phyloP scores from a whole-genome alignment of 768 basidiomycete species.

The Boletus barrowsii region DNA sequence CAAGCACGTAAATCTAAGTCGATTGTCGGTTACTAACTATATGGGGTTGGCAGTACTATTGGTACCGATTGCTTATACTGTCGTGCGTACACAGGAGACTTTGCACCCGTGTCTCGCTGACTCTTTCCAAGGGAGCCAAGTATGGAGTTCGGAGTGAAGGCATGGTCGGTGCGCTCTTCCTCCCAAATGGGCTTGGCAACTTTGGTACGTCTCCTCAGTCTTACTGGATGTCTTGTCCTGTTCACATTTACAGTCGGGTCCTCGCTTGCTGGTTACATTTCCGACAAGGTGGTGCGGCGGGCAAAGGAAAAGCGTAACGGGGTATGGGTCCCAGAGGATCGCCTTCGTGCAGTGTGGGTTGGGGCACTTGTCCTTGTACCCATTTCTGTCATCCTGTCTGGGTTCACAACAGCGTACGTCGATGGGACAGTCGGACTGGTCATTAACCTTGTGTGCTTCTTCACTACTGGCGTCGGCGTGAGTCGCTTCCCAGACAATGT shows the following conservation, averaged over 20 bases:
- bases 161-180: constrained; percentile 23
- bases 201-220: constrained; percentile 10
- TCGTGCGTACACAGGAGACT: too few species aligned
- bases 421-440: constrained; percentile 47
- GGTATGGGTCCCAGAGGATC: constrained; percentile 66
- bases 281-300: constrained; percentile 49
- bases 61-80: too few species aligned
- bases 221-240: background rate
- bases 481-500: constrained; percentile 10
- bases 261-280: constrained; percentile 54
- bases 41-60: too few species aligned
- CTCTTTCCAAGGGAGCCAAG: constrained; percentile 42
- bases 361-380: constrained; percentile 52
- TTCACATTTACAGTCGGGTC: constrained; percentile 47
- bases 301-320: constrained; percentile 52
- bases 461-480: constrained; percentile 65
- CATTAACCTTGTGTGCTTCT: constrained; percentile 53
- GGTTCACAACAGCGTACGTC: constrained; percentile 51
- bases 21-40: background rate
- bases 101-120: background rate
- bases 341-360: constrained; percentile 50
- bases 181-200: constrained; percentile 28
- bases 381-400: constrained; percentile 45
- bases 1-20: too few species aligned
- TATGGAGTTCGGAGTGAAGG: constrained; percentile 24